Conservation (phyloP, 208 protist species). For the Leishmania aethiopica region DNA sequence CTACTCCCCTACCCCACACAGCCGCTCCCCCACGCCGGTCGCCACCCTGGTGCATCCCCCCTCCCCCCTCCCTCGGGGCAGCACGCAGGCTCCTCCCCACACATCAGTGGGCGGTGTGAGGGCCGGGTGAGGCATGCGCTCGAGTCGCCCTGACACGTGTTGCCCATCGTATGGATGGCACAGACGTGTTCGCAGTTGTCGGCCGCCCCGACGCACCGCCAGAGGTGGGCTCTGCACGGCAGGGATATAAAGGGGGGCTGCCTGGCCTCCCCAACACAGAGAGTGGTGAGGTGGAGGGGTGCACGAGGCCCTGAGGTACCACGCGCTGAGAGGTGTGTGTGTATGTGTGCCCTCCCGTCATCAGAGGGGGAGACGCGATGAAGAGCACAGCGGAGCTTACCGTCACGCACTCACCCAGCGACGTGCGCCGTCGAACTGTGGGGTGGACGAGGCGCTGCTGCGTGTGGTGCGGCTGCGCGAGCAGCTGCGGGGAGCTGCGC, state of each 20-base stretch:
- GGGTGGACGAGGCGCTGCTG: conserved; percentile 83
- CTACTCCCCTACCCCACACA: too few species aligned
- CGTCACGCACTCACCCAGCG: not conserved
- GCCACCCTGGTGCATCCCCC: too few species aligned
- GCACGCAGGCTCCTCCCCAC: too few species aligned
- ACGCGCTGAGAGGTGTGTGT: not conserved
- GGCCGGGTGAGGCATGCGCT: too few species aligned
- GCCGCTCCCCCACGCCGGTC: too few species aligned
- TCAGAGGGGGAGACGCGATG: not conserved
- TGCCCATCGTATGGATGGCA: not conserved
- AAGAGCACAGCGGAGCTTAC: not conserved
- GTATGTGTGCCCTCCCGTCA: not conserved
- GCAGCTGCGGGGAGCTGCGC: conserved; percentile 10
- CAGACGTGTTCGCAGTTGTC: not conserved
- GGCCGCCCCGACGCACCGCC: not conserved
- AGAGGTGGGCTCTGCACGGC: not conserved
- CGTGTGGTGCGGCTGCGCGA: conserved; percentile 56
- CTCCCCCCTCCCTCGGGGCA: too few species aligned
- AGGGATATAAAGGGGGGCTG: not conserved
- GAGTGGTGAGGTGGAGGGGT: too few species aligned
- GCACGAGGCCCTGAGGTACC: not conserved
- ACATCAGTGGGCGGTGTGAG: too few species aligned
- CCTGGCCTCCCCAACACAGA: not conserved
- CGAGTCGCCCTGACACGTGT: not conserved
- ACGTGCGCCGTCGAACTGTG: conserved; percentile 87